Conservation (phyloP, 2,329 filamentous ascomycete genomes). For the Fusarium algeriense region DNA sequence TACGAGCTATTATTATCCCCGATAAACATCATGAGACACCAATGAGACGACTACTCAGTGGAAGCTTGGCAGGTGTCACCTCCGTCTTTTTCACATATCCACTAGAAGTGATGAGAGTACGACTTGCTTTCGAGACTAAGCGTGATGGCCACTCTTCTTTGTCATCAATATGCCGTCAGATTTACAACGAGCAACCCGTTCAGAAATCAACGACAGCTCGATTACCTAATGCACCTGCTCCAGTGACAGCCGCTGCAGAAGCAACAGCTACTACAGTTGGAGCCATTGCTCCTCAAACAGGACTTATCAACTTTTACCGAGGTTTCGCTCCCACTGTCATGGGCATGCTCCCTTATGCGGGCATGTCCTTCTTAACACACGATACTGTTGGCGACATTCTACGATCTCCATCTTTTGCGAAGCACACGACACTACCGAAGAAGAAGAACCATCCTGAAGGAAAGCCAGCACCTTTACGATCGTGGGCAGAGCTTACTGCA, state of each 20-base stretch:
- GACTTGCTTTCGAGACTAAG: conserved; percentile 94
- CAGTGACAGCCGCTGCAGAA: conserved; percentile 55
- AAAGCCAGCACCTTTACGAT: conserved; percentile 79
- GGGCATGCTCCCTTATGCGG: conserved; percentile 97
- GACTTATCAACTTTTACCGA: conserved; percentile 91
- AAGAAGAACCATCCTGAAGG: conserved; percentile 65
- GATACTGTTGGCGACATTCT: conserved; percentile 89
- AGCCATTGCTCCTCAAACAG: conserved; percentile 69
- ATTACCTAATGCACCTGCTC: conserved; percentile 46
- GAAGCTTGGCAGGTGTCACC: conserved; percentile 83
- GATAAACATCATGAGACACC: conserved; percentile 81
- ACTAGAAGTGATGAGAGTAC: conserved; percentile 90
- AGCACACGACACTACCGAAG: conserved; percentile 80
- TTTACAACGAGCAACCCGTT: conserved; percentile 81
- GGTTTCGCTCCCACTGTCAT: conserved; percentile 91
- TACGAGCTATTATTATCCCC: conserved; percentile 82
- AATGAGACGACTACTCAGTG: conserved; percentile 78
- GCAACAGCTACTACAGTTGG: conserved; percentile 58
- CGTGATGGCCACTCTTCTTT: conserved; percentile 77
- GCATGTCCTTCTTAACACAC: conserved; percentile 94
- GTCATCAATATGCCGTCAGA: conserved; percentile 81
- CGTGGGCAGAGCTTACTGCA: conserved; percentile 86
- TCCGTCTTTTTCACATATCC: conserved; percentile 98
- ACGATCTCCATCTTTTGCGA: conserved; percentile 73
- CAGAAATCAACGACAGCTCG: conserved; percentile 49